Base-by-base conservation (phyloP, 179 eudicot genomes). In the Beta macrorhiza region DNA sequence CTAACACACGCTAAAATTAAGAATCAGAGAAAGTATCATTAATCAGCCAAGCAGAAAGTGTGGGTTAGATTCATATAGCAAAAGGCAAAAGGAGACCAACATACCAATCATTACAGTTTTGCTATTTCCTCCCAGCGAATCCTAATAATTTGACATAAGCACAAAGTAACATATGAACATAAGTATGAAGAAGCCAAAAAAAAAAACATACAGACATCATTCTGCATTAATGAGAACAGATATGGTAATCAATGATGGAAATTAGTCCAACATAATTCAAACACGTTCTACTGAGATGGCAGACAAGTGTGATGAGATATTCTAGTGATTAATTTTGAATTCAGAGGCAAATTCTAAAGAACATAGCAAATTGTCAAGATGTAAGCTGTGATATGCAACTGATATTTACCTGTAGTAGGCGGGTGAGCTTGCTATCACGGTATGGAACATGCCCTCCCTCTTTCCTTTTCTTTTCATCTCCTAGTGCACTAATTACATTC, bases 361-460 rank as follows among this genome's bases (percentile, higher is more conserved):
- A 47, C 22, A 7, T 47, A 1, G 47, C 5, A 59, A 7, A 69
- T 79, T 8, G 47, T 22, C 16, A 15, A 58, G 9, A 49, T 5
- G 4, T 49, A 9, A 49, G 10, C 11, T 49, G 62, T 58, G 17
- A 58, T 15, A 7, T 51, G 29, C 72, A 56, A 9, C 11, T 20
- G 15, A 74, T 7, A 63, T 25, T 17, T 73, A 82, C 99, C 98
- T 97, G 99, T 77, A 97, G 72, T 37, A 95, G 82, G 8, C 99
- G 99, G 16, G 99, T 97, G 82, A 97, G 87, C 83, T 97, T 97
- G 92, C 99, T 97, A 61, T 97, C 99, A 69, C 99, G 86, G 64
- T 97, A 97, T 1, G 99, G 99, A 67, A 97, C 97, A 84, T 97
- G 99, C 44, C 97, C 98, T 59, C 99, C 99, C 87, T 96, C 99